These are phyloP conservation scores for Cardiospermum halicacabum DNA, from an alignment of 345 rosid genomes.

Conservation along the genomic window DNA sequence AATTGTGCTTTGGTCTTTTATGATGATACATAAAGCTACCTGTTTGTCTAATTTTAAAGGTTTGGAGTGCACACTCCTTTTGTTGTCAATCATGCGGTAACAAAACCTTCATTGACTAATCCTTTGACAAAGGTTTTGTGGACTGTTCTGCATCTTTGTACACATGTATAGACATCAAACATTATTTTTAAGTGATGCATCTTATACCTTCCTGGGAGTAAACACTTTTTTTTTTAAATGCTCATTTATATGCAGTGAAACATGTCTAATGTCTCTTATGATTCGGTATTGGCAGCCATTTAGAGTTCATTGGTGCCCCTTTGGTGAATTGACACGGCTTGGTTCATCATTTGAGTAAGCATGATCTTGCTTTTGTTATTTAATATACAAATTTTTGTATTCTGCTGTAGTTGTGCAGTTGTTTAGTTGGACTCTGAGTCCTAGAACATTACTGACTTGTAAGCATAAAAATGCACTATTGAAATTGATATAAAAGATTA, in stretches of 20 bases:
- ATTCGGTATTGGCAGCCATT: constrained; percentile 39
- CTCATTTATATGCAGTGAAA: neutral
- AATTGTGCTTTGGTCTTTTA: neutral
- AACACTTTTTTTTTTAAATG: neutral
- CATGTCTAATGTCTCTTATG: neutral
- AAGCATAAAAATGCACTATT: neutral
- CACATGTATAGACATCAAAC: no score
- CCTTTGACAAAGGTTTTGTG: no score
- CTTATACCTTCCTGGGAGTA: no score
- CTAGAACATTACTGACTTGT: neutral
- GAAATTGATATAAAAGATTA: no score
- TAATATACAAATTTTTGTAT: neutral
- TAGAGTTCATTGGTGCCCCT: constrained; percentile 67
- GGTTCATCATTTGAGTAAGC: constrained; percentile 59
- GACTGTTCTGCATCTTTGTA: no score
- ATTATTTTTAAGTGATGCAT: neutral
- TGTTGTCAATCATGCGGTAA: no score
- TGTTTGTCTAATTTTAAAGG: neutral
- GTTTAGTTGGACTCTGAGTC: neutral
- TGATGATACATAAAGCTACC: neutral
- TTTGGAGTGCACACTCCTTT: neutral
- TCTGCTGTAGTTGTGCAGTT: neutral
- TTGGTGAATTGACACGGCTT: constrained; percentile 42
- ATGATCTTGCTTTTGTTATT: constrained; percentile 9
- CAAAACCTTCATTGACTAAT: no score